Conservation (phyloP, 768 basidiomycete genomes). For the Cystoderma amianthinum region DNA sequence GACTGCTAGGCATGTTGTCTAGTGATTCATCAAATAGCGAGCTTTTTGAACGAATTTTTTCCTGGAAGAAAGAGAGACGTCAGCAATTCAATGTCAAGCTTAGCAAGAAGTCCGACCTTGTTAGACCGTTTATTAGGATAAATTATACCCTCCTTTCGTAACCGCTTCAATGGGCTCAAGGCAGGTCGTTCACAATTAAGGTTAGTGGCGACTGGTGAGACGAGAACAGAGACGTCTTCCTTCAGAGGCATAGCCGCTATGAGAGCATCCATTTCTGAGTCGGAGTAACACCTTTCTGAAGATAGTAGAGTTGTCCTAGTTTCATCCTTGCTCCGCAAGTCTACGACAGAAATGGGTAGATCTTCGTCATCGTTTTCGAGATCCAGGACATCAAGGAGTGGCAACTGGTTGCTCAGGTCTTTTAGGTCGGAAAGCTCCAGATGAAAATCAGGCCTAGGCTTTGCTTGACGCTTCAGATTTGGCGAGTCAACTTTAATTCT, state of each 20-base stretch:
- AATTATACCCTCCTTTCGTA: not conserved
- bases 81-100: too few relatives aligned
- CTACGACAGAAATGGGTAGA: constrained; percentile 31
- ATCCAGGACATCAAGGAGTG: constrained; percentile 12
- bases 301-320: constrained; percentile 9
- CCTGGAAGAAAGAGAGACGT: too few relatives aligned
- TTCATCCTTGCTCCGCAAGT: constrained; percentile 4
- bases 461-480: constrained; percentile 21
- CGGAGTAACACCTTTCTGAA: constrained; percentile 30
- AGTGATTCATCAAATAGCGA: too few relatives aligned
- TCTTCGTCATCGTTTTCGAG: constrained; percentile 32
- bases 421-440: constrained; percentile 39
- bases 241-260: constrained; percentile 28
- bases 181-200: not conserved
- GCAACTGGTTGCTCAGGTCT: constrained; percentile 12
- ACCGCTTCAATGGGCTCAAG: not conserved
- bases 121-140: not conserved
- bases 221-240: too few relatives aligned
- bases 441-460: constrained; percentile 36
- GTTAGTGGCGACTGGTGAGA: not conserved
- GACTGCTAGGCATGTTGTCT: too few relatives aligned
- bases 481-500: constrained; percentile 33
- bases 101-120: too few relatives aligned
- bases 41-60: too few relatives aligned
- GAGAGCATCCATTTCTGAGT: constrained; percentile 33